phyloP scores from a whole-genome alignment of 306 rosid species.

The Acmispon strigosus region DNA sequence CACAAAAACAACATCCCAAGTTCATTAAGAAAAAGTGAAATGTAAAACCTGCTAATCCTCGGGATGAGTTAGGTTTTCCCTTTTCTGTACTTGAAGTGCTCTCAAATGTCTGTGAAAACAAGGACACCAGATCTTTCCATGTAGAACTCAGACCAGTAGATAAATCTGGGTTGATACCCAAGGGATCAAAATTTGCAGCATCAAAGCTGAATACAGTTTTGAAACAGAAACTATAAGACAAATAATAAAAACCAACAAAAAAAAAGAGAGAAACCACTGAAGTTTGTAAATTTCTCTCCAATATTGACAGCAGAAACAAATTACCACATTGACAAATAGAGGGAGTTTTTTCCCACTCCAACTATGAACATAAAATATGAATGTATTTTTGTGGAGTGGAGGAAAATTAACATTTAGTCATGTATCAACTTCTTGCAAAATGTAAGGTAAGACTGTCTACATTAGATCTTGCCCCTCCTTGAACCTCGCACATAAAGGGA shows the following conservation, averaged over 20 bases:
- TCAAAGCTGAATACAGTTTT: conserved; percentile 45
- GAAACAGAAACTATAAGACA: conserved; percentile 5
- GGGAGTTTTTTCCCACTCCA: not conserved
- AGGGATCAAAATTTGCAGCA: conserved; percentile 66
- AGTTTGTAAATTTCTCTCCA: not conserved
- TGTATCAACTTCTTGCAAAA: no score
- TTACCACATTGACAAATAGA: not conserved
- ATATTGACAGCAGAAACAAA: not conserved
- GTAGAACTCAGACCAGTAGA: conserved; percentile 43
- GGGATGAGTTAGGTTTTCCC: conserved; percentile 59
- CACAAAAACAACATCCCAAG: conserved; percentile 9
- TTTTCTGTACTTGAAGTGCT: conserved; percentile 62
- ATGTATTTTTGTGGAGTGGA: not conserved
- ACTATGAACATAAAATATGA: not conserved
- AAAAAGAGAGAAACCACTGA: no score
- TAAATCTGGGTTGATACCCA: conserved; percentile 58
- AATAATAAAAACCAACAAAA: conserved; percentile 7
- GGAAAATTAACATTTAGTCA: not conserved
- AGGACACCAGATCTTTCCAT: conserved; percentile 44
- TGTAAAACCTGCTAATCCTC: conserved; percentile 79
- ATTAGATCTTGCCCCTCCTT: no score
- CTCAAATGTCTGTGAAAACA: conserved; percentile 47
- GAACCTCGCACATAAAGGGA: no score
- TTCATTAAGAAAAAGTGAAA: conserved; percentile 1
- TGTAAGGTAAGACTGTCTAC: no score